phyloP scores from a whole-genome alignment of 805 yeast species.

The Kurtzmaniella fragi region DNA sequence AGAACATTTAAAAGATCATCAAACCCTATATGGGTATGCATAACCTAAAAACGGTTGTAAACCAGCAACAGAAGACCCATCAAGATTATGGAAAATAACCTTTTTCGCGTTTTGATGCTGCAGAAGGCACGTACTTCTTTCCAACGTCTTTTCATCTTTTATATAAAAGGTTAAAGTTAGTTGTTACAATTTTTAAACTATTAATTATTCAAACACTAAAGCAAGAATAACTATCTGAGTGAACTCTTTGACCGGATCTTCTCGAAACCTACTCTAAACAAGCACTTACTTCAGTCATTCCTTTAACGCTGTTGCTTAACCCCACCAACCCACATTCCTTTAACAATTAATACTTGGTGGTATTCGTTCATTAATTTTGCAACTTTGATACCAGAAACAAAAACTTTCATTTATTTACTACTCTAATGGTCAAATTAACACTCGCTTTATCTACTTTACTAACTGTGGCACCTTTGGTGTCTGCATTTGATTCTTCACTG shows the following conservation, averaged over 20 bases:
- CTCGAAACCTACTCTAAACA: neutral
- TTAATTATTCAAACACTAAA: too few species aligned
- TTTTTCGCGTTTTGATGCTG: too few species aligned
- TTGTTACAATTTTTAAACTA: too few species aligned
- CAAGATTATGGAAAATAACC: too few species aligned
- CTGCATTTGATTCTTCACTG: conserved; percentile 29
- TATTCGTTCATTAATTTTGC: conserved; percentile 1
- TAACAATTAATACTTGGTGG: neutral
- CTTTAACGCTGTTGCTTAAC: neutral
- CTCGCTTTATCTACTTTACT: neutral
- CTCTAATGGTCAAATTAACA: neutral
- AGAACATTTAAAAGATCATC: too few species aligned
- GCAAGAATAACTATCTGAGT: too few species aligned
- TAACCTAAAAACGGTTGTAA: too few species aligned
- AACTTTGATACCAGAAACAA: too few species aligned
- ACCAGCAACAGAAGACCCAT: too few species aligned
- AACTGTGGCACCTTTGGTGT: neutral
- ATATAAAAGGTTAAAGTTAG: neutral
- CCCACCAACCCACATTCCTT: neutral
- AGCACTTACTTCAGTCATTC: conserved; percentile 3
- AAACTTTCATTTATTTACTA: conserved; percentile 1
- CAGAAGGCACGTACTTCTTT: neutral
- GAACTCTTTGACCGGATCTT: too few species aligned
- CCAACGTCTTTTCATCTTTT: neutral
- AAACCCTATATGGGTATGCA: too few species aligned